phyloP scores from a whole-genome alignment of 352 stramenopile species.

The Phytophthora litchii region DNA sequence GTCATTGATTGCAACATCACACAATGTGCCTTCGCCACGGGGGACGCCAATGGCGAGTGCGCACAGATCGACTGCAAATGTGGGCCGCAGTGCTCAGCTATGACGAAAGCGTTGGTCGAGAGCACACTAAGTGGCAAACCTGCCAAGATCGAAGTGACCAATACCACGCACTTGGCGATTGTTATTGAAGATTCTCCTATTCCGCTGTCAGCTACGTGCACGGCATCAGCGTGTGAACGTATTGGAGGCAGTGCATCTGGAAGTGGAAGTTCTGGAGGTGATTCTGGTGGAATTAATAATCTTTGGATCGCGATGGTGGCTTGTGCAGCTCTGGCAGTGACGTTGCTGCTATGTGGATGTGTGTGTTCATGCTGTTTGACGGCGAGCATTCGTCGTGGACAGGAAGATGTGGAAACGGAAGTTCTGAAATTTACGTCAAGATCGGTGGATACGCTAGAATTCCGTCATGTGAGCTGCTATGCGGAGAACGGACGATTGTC shows the following conservation, averaged over 20 bases:
- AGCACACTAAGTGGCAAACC: conserved; percentile 68
- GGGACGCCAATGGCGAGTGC: conserved; percentile 47
- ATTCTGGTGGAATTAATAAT: conserved; percentile 9
- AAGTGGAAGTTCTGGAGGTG: conserved; percentile 32
- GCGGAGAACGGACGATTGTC: conserved; percentile 13
- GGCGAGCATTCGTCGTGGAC: conserved; percentile 8
- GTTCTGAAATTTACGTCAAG: conserved; percentile 51
- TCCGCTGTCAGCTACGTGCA: conserved; percentile 67
- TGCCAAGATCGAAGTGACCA: conserved; percentile 52
- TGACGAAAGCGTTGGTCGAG: conserved; percentile 78
- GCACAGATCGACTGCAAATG: conserved; percentile 69
- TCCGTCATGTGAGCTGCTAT: conserved; percentile 62
- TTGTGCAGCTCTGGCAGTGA: conserved; percentile 17
- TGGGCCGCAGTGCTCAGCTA: conserved; percentile 53
- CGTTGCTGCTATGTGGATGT: conserved; percentile 26
- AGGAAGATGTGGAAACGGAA: conserved; percentile 45
- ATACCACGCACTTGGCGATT: conserved; percentile 56
- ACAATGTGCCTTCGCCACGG: conserved; percentile 53
- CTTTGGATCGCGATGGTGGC: conserved; percentile 28
- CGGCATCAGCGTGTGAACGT: conserved; percentile 65
- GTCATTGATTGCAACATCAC: conserved; percentile 77
- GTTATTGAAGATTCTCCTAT: conserved; percentile 76
- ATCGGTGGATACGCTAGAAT: conserved; percentile 57
- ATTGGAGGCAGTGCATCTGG: conserved; percentile 33
- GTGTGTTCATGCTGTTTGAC: conserved; percentile 26